Evolutionary conservation across 1,139 yeast species (phyloP).

Genomic region (Suhomyces anneliseae): DNA sequence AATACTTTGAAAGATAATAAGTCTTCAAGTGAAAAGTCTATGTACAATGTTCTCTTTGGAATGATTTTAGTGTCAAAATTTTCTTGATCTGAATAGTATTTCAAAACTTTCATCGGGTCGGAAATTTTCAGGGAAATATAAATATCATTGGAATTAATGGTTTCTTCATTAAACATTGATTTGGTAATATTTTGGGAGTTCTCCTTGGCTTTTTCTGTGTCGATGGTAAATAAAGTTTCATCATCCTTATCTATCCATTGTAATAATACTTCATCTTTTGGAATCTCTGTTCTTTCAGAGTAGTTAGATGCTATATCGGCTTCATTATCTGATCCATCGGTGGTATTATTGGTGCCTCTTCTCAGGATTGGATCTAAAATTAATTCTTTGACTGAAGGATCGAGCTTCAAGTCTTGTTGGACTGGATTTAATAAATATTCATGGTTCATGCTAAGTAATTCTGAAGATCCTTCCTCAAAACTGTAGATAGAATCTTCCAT

Average conservation of each 20-base stretch:
- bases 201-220: neutral
- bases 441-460: neutral
- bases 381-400: constrained; percentile 11
- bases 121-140: constrained; percentile 6
- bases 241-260: constrained; percentile 11
- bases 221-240: constrained; percentile 7
- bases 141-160: constrained; percentile 1
- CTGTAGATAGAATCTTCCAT: constrained; percentile 9
- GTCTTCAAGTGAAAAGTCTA: constrained; percentile 11
- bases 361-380: constrained; percentile 10
- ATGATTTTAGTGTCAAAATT: constrained; percentile 1
- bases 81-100: constrained; percentile 3
- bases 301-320: neutral
- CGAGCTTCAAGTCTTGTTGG: constrained; percentile 13
- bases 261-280: neutral
- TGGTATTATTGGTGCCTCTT: constrained; percentile 7
- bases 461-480: constrained; percentile 1
- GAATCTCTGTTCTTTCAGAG: neutral
- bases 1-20: constrained; percentile 8
- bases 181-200: constrained; percentile 1
- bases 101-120: constrained; percentile 8
- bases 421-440: constrained; percentile 10
- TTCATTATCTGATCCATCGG: constrained; percentile 2
- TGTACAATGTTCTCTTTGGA: constrained; percentile 5
- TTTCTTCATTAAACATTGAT: neutral